Base-by-base conservation (phyloP, 306 rosid species). In the Fragaria vesca region DNA sequence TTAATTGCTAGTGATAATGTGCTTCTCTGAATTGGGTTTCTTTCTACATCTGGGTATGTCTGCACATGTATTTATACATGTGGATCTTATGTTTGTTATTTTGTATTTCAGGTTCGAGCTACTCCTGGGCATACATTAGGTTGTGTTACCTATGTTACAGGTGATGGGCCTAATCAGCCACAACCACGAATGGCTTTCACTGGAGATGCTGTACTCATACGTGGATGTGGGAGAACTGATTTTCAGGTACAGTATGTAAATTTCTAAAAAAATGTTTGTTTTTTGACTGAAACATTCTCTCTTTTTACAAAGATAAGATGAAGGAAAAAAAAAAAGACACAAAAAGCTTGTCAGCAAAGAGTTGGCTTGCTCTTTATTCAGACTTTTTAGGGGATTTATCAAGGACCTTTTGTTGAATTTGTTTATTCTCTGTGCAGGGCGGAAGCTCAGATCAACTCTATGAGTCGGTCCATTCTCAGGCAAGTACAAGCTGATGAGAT, bases 181-280 rank as follows among this genome's bases (percentile, higher is more conserved):
- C 94, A 86, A 72, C 98, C 96, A 28, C 80, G 89, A 77, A 86
- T 86, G 93, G 99, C 99, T 76, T 96, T 96, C 89, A 93, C 97
- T 0, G 98, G 97, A 65, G 99, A 96, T 71, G 70, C 96, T 51
- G 47, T 93, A 45, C 84, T 93, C 71, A 90, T 96, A 76, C 93
- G 97, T n/a, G 98, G 97, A 77, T 96, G 99, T 72, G 99, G 98
- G 71, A 90, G 99, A 85, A 96, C 98, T 21, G 96, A 93, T 82
- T 96, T 93, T 87, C 99, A 96, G 97, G 99, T 96, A 21, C 17
- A n/a, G 30, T 45, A 47, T 80, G n/a, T 79, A 26, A 46, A 26
- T 12, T 12, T 74, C 38, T 63, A 9, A 6, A 18, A 6, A 6
- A 18, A 2, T 69, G 15, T 66, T 16, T 55, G 26, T 13, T 4